phyloP scores from a whole-genome alignment of 345 rosid genomes.

The Hypericum androsaemum region DNA sequence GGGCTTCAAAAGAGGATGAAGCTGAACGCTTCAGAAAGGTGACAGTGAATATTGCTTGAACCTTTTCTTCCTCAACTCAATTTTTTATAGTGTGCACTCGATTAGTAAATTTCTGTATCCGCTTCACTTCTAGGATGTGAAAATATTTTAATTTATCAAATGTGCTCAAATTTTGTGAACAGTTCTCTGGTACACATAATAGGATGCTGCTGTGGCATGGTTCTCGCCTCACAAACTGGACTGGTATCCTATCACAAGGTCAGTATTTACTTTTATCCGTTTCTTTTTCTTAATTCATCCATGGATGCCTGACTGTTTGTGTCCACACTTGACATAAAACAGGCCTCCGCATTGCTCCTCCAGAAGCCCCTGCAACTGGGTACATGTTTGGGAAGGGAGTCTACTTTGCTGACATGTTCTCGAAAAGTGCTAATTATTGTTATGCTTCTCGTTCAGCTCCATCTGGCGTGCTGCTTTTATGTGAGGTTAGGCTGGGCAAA shows the following conservation, averaged over 20 bases:
- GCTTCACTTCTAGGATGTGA: neutral
- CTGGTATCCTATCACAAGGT: constrained; percentile 98
- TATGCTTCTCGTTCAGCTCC: constrained; percentile 34
- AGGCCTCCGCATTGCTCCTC: constrained; percentile 96
- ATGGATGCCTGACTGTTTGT: neutral
- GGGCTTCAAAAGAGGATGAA: constrained; percentile 54
- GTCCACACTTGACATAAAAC: constrained; percentile 15
- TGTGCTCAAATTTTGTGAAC: constrained; percentile 15
- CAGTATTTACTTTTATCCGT: constrained; percentile 10
- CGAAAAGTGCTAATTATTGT: constrained; percentile 91
- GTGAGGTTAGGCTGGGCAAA: constrained; percentile 44
- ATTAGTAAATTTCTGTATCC: neutral
- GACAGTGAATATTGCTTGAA: constrained; percentile 4
- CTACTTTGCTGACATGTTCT: constrained; percentile 95
- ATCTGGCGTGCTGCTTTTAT: constrained; percentile 71
- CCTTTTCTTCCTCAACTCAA: constrained; percentile 4
- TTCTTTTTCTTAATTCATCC: constrained; percentile 2
- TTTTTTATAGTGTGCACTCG: neutral
- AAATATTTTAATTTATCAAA: neutral
- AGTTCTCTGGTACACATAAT: constrained; percentile 54
- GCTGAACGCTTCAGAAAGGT: constrained; percentile 54
- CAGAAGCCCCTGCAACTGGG: constrained; percentile 85
- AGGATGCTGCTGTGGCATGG: constrained; percentile 96
- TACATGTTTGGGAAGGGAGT: constrained; percentile 97
- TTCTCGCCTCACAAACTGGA: constrained; percentile 89